Evolutionary conservation across 805 yeast species (phyloP).

Genomic region (Gaillardinia entomophila): DNA sequence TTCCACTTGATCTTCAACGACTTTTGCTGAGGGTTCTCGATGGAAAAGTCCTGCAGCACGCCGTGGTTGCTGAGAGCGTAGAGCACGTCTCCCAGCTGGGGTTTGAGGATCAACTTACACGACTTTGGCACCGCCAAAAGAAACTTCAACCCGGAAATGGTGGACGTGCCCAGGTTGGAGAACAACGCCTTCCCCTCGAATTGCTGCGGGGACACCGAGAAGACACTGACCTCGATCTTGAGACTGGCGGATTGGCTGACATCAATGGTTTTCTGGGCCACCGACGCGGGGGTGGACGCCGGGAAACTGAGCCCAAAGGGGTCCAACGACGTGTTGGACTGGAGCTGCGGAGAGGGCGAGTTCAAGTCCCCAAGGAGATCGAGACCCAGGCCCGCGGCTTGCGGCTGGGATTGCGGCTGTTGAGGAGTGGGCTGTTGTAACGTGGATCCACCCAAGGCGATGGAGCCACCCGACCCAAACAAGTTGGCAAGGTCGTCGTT

Average conservation of each 20-base stretch:
- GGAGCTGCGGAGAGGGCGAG: conserved; percentile 37
- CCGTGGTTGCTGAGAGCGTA: conserved; percentile 43
- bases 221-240: conserved; percentile 42
- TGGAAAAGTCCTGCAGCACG: conserved; percentile 46
- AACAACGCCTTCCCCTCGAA: conserved; percentile 43
- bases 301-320: conserved; percentile 39
- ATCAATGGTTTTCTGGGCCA: conserved; percentile 7
- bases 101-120: conserved; percentile 50
- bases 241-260: conserved; percentile 43
- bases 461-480: conserved; percentile 51
- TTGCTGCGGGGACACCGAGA: conserved; percentile 26
- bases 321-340: conserved; percentile 29
- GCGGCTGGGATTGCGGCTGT: conserved; percentile 12
- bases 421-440: conserved; percentile 9
- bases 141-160: conserved; percentile 49
- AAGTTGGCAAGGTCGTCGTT: conserved; percentile 22
- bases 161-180: conserved; percentile 42
- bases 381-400: conserved; percentile 4
- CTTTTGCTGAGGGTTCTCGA: conserved; percentile 28
- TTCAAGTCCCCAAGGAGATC: conserved; percentile 33
- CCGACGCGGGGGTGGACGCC: conserved; percentile 26
- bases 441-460: conserved; percentile 25
- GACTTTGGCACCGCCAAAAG: conserved; percentile 68
- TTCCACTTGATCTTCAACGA: conserved; percentile 72
- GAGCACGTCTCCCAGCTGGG: conserved; percentile 56